phyloP scores from a whole-genome alignment of 1,284 basidiomycete species.

The Ganoderma leucocontextum region DNA sequence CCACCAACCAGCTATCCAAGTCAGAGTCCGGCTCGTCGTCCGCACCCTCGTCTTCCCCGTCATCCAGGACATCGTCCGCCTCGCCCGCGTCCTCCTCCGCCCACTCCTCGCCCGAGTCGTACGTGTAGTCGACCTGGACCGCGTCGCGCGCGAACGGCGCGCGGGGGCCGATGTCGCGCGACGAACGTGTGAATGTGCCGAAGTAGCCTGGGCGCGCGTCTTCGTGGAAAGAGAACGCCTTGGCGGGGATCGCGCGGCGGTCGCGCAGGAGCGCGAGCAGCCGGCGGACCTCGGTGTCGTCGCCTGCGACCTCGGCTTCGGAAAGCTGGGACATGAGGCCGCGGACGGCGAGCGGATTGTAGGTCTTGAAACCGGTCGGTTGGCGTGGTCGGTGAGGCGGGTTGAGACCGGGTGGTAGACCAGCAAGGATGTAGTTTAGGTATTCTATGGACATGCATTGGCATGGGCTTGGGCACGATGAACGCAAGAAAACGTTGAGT shows the following conservation, averaged over 20 bases:
- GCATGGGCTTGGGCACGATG: neutral
- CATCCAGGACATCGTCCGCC: conserved; percentile 77
- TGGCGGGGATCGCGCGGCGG: conserved; percentile 68
- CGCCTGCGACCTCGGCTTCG: conserved; percentile 80
- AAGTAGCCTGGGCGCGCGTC: conserved; percentile 86
- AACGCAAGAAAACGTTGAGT: neutral
- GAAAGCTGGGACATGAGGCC: conserved; percentile 69
- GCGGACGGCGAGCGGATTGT: conserved; percentile 53
- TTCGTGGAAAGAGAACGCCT: conserved; percentile 78
- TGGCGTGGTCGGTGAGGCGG: conserved; percentile 37
- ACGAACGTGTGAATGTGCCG: conserved; percentile 86
- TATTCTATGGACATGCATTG: conserved; percentile 46
- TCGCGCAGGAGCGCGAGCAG: conserved; percentile 64
- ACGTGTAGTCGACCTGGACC: conserved; percentile 78
- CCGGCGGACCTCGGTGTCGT: conserved; percentile 65
- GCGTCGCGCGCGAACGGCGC: conserved; percentile 77
- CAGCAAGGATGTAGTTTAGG: conserved; percentile 48
- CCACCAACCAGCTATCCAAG: conserved; percentile 78
- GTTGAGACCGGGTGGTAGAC: conserved; percentile 46
- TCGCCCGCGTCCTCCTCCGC: conserved; percentile 76
- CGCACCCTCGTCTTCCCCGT: conserved; percentile 59
- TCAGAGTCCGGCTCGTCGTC: conserved; percentile 75
- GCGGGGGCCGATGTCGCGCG: conserved; percentile 75
- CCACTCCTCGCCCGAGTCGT: conserved; percentile 90
- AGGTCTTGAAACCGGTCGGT: conserved; percentile 44